Base-by-base conservation (phyloP, 2,329 filamentous ascomycete species). In the Berkeleyomyces rouxiae region DNA sequence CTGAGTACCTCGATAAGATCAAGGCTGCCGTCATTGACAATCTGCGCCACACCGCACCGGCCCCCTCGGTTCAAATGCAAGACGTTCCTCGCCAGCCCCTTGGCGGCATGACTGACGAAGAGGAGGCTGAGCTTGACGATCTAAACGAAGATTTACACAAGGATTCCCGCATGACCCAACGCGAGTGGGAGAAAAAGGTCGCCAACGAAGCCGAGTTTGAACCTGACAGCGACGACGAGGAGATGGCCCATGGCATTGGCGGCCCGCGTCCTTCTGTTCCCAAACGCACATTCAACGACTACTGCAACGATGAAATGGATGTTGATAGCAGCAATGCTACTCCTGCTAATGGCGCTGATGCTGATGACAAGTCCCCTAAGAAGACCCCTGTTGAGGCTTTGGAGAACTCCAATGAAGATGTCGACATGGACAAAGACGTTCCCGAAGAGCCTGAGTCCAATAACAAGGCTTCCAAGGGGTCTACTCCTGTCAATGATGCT, bases 31-130 rank as follows among this genome's bases (percentile, higher is more conserved):
- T 96, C 39, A 82, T 90, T 62, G 89, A 95, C 69, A 95, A 97
- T 71, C 75, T 99, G 61, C 82, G 88, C 66, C 92, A 92, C 72
- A 87, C 96, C 37, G 83, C 88, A 49, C 87, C 88, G 42, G 89
- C 86, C 0, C 93, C 93, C 1, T 96, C 90, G 23, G 90, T 96
- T 23, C 90, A 96, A 73, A 87, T 96, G 82, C 86, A 89, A 66
- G 87, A 95, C 67, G 79, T 85, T 4, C 83, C 83, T 3, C 79
- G 83, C 16, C 79, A 81, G 61, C 80, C 82, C 1, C 75, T 86
- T 42, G 79, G 78, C 40, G 80, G 82, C 39, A 82, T 84, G 74
- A 80, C 82, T 0, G 83, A 86, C 59, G 83, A 86, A 64, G 83
- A 86, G 67, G 83, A 86, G 55, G 83, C 80, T 9, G 81, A 83